phyloP scores from a whole-genome alignment of 2,329 filamentous ascomycete species.

The Fonsecaea pugnacius region DNA sequence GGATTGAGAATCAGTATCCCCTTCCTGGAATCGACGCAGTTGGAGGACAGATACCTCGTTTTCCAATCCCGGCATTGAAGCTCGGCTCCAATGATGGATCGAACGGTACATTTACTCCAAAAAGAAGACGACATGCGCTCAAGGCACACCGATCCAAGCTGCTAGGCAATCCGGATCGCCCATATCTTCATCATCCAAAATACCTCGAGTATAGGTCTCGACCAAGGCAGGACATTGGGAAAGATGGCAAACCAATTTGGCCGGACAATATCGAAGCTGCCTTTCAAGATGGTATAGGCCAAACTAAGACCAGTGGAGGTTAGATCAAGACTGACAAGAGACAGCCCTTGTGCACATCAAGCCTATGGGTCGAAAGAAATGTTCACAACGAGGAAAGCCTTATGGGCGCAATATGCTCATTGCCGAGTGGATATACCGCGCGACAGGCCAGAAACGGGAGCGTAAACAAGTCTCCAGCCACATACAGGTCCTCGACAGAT shows the following conservation, averaged over 20 bases:
- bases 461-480: slow-evolving; percentile 69
- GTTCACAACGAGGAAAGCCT: slow-evolving; percentile 56
- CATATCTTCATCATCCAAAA: slow-evolving; percentile 40
- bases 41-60: slow-evolving; percentile 14
- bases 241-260: slow-evolving; percentile 52
- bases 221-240: slow-evolving; percentile 49
- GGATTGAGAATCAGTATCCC: slow-evolving; percentile 34
- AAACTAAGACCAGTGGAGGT: slow-evolving; percentile 19
- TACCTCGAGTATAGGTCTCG: slow-evolving; percentile 51
- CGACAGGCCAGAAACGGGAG: slow-evolving; percentile 57
- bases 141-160: slow-evolving; percentile 14
- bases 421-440: slow-evolving; percentile 60
- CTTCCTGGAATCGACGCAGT: slow-evolving; percentile 5
- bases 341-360: slow-evolving; percentile 59
- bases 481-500: slow-evolving; percentile 64
- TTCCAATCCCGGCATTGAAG: slow-evolving; percentile 28
- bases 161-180: slow-evolving; percentile 19
- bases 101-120: slow-evolving; percentile 17
- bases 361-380: slow-evolving; percentile 63
- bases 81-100: slow-evolving; percentile 36
- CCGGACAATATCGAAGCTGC: slow-evolving; percentile 53
- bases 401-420: slow-evolving; percentile 67
- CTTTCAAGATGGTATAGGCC: slow-evolving; percentile 52
- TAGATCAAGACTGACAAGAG: slow-evolving; percentile 10
- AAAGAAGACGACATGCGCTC: slow-evolving; percentile 8